phyloP scores from a whole-genome alignment of 2,329 filamentous ascomycete species.

The Paradendryphiella salina region DNA sequence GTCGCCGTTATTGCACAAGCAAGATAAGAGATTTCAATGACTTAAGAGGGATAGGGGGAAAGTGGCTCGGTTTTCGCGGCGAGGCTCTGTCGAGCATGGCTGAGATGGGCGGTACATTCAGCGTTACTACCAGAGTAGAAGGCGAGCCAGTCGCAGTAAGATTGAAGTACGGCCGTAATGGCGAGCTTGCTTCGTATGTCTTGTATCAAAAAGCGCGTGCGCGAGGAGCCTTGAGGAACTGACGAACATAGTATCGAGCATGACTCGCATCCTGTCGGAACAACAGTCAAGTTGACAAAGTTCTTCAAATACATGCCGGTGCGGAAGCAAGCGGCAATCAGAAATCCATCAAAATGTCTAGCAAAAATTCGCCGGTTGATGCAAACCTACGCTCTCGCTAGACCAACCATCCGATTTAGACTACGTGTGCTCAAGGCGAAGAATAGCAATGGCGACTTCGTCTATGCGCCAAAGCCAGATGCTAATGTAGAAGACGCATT shows the following conservation, averaged over 20 bases:
- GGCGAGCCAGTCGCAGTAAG: constrained; percentile 62
- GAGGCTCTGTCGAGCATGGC: constrained; percentile 71
- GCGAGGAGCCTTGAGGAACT: background rate
- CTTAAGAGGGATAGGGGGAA: constrained; percentile 59
- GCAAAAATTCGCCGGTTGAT: constrained; percentile 63
- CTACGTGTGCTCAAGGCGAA: constrained; percentile 62
- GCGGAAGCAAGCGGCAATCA: constrained; percentile 61
- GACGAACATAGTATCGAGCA: constrained; percentile 29
- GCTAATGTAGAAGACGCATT: constrained; percentile 61
- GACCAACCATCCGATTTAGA: constrained; percentile 63
- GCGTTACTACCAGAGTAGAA: constrained; percentile 65
- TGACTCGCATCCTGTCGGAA: constrained; percentile 66
- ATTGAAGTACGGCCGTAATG: constrained; percentile 56
- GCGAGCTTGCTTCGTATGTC: constrained; percentile 52
- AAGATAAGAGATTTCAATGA: constrained; percentile 70
- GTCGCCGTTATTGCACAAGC: constrained; percentile 71
- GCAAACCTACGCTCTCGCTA: constrained; percentile 66
- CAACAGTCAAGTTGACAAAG: constrained; percentile 63
- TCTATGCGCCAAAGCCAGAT: constrained; percentile 61
- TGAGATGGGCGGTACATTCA: constrained; percentile 59
- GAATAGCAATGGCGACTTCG: constrained; percentile 59
- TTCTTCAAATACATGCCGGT: constrained; percentile 67
- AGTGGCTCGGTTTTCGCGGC: constrained; percentile 74
- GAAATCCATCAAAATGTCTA: constrained; percentile 61
- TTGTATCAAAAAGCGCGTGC: background rate